Base-by-base conservation (phyloP, 129 eudicot genomes). In the Lonicera japonica region DNA sequence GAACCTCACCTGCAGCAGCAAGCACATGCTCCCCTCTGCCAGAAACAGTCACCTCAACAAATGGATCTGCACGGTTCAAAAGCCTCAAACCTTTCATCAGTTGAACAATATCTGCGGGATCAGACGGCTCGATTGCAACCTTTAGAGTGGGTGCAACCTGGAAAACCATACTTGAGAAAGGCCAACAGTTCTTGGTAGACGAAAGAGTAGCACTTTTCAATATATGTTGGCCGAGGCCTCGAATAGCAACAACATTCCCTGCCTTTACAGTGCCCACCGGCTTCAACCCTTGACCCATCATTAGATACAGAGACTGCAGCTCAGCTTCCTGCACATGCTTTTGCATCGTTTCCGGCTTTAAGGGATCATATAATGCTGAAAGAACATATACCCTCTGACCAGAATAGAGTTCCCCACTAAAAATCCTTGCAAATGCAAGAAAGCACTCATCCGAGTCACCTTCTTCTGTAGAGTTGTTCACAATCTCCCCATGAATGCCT, bases 1-100 rank as follows among this genome's bases (percentile, higher is more conserved):
- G 99, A 69, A 94, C 96, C 73, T 94, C 99, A 57, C 99, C 99
- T 48, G 99, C 99, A 29, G 99, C 95, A 59, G 99, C 84, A 72
- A 94, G 95, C 48, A 94, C 96, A 62, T 94, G 96, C 76, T 94
- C 99, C 16, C 99, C 99, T 74, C 95, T 80, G 39, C 88, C 73
- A 70, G 96, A 94, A 63, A 94, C 87, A 56, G 95, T 73, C 24
- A 94, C 89, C 77, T 94, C 99, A n/a, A 92, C 96, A 79, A 88
- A 94, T 5, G 99, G 99, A 69, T 94, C 96, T 10, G 96, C 96
- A 39, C 89, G 91, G 48, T 94, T 94, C 9, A 94, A 57, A n/a
- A 85, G 89, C 72, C 95, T 79, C 43, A 94, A 75, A 17, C 99
- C 99, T 71, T 83, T 94, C 85, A 82, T 83, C 1, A 94, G 86